Base-by-base conservation (phyloP, 345 rosid genomes). In the Lepidium aucheri region DNA sequence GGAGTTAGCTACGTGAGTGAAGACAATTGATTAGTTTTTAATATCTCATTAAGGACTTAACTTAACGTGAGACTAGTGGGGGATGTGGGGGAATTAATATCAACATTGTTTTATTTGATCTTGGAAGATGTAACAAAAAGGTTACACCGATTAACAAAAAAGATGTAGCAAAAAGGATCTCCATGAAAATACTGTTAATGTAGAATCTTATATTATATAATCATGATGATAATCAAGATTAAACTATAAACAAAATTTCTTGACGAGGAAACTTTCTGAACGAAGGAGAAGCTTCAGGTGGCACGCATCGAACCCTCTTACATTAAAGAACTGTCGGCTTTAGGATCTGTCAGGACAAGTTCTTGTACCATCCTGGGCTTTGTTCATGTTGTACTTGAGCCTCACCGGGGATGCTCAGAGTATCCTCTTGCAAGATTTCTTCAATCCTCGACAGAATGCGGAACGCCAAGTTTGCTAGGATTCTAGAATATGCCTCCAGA, bases 401-500 rank as follows among this genome's bases (percentile, higher is more conserved):
- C 58, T 46, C 32, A 56, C 46, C 9, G 34, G 51, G 11, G 63
- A 85, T 85, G 70, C 82, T 82, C 74, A 71, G 42, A 17, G 57
- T 64, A 70, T 91, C 91, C 73, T 88, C 91, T 63, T 88, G 85
- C 75, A 91, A 70, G 59, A 88, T 80, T 51, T 85, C 95, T 26
- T 70, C 84, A 5, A 86, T 77, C 73, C 91, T 82, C 9, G 78
- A 77, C 40, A 91, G 68, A 64, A 88, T 75, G 53, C 84, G 81
- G 67, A 76, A 82, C 22, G 88, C 91, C 77, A 91, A 63, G 70
- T 82, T 91, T 62, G 80, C 82, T 3, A 91, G 78, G 52, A 79
- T 84, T 36, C 97, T 79, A 0, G 96, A 88, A 65, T 91, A 91
- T 5, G 88, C 93, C 78, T 88, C 97, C 58, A 86, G 66, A 44